phyloP scores from a whole-genome alignment of 768 basidiomycete species.

The Clathrus columnatus region DNA sequence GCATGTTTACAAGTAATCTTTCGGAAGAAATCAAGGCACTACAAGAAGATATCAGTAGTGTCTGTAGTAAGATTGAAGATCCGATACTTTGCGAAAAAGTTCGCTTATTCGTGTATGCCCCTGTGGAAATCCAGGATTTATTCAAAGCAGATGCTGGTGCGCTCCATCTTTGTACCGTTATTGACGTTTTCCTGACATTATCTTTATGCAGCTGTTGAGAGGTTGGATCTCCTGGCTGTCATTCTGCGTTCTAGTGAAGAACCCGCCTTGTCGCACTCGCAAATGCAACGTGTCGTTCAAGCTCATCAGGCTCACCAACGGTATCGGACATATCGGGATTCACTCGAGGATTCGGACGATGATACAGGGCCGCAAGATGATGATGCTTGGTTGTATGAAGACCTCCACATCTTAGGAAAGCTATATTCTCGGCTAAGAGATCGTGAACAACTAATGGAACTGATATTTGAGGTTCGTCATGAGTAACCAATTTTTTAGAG shows the following conservation, averaged over 20 bases:
- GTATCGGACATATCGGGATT: slow-evolving; percentile 57
- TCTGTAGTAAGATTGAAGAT: slow-evolving; percentile 85
- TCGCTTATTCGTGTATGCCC: slow-evolving; percentile 75
- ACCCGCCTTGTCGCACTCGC: slow-evolving; percentile 64
- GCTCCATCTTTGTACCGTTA: not conserved
- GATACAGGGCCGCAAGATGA: slow-evolving; percentile 91
- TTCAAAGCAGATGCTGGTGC: slow-evolving; percentile 76
- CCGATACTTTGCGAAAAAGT: slow-evolving; percentile 83
- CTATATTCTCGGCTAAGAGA: slow-evolving; percentile 76
- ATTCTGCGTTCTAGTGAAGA: slow-evolving; percentile 73
- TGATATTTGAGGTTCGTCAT: slow-evolving; percentile 81
- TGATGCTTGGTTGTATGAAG: slow-evolving; percentile 95
- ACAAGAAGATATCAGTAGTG: slow-evolving; percentile 79
- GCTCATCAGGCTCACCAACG: slow-evolving; percentile 69
- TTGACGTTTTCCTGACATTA: not conserved
- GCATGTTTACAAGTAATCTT: slow-evolving; percentile 93
- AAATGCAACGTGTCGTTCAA: slow-evolving; percentile 72
- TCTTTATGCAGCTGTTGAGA: slow-evolving; percentile 42
- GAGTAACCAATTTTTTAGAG: slow-evolving; percentile 2
- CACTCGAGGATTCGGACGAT: slow-evolving; percentile 75
- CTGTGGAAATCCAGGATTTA: slow-evolving; percentile 78
- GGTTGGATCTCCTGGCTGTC: slow-evolving; percentile 65
- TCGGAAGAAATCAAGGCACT: slow-evolving; percentile 81
- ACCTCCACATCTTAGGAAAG: slow-evolving; percentile 70
- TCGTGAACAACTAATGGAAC: slow-evolving; percentile 82